Base-by-base conservation (phyloP, 1,284 basidiomycete species). In the Boletellus dicymbophilus region DNA sequence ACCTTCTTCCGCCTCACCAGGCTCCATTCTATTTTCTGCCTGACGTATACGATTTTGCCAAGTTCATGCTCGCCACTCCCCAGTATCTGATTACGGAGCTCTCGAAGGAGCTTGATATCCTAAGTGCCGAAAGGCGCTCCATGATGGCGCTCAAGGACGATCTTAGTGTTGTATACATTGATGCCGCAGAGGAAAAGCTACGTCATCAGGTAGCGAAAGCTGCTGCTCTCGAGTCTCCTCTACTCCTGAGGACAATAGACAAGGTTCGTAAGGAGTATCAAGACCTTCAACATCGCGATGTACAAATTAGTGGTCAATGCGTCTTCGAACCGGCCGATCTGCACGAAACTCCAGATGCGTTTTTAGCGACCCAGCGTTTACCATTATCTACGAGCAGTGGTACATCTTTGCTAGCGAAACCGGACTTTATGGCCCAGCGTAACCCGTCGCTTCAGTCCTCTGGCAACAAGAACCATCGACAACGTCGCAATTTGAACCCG, bases 1-100 rank as follows among this genome's bases (percentile, higher is more conserved):
- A 94, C 53, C 79, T 94, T 1, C 73, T 98, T n/a, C 87, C 91
- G 11, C 88, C 92, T 15, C 91, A 95, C 58, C 84, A 92, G 60
- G 92, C 94, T 0, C 95, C 96, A 8, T 98, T 95, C 77, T 84
- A 97, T 67, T 98, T 99, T 74, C 80, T 95, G 20, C 97, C 95
- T 0, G 94, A 98, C 63, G 91, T 97, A 23, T 86, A 89, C 58
- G 74, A 78, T 20, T 98, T 90, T 66, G 82, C 95, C 31, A 95
- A 93, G 61, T 97, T 98, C 72, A 97, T 98, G 92, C 84, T 99
- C 20, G 95, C 94, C 12, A 92, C 95, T 0, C 94, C 96, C 1
- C 78, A 84, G 7, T 89, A 95, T 63, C 80, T 97, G 55, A 76
- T 88, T 38, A 65, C 76, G 12, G 87, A 93, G 61, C 80, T 98